Percentiles rank a stretch among this genome's conserved stretches.
Conservation (phyloP, 1,284 basidiomycete genomes). For the Papiliotrema terrestris region DNA sequence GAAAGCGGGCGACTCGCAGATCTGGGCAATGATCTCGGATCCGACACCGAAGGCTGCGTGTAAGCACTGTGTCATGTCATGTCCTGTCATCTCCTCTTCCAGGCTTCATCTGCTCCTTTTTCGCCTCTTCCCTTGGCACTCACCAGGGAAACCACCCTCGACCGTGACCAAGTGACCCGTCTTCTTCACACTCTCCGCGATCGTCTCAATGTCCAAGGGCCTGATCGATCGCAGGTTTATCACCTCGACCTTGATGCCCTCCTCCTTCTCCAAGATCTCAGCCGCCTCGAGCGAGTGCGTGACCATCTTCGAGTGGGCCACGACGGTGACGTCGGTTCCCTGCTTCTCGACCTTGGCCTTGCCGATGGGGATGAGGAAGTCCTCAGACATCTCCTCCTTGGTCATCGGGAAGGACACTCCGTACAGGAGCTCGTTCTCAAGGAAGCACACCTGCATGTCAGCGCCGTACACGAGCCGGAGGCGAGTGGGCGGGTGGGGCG, state of each 20-base stretch:
- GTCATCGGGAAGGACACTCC: slow-evolving; percentile 96
- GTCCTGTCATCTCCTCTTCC: too few relatives aligned
- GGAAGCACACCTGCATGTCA: slow-evolving; percentile 68
- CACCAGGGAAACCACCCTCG: slow-evolving; percentile 91
- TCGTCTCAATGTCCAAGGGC: slow-evolving; percentile 95
- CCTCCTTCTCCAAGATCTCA: slow-evolving; percentile 84
- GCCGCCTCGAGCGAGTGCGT: slow-evolving; percentile 89
- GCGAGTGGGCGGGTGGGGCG: background rate
- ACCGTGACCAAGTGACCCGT: slow-evolving; percentile 93
- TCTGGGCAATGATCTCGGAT: slow-evolving; percentile 94
- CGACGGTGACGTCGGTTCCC: slow-evolving; percentile 90
- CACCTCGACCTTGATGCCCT: slow-evolving; percentile 93
- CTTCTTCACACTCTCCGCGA: slow-evolving; percentile 95
- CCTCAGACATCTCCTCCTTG: slow-evolving; percentile 87
- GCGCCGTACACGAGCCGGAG: background rate
- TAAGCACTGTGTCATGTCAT: background rate
- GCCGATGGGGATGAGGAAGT: slow-evolving; percentile 91
- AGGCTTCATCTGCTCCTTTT: too few relatives aligned
- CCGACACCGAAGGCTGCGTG: slow-evolving; percentile 82
- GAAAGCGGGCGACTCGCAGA: slow-evolving; percentile 92
- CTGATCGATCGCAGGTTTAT: slow-evolving; percentile 81
- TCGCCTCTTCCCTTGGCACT: too few relatives aligned
- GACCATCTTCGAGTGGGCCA: slow-evolving; percentile 97
- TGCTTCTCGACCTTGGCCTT: slow-evolving; percentile 95
- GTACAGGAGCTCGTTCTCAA: slow-evolving; percentile 99